These are phyloP conservation scores for Suillus lakei DNA, from an alignment of 768 basidiomycete genomes.

Conservation along the genomic window DNA sequence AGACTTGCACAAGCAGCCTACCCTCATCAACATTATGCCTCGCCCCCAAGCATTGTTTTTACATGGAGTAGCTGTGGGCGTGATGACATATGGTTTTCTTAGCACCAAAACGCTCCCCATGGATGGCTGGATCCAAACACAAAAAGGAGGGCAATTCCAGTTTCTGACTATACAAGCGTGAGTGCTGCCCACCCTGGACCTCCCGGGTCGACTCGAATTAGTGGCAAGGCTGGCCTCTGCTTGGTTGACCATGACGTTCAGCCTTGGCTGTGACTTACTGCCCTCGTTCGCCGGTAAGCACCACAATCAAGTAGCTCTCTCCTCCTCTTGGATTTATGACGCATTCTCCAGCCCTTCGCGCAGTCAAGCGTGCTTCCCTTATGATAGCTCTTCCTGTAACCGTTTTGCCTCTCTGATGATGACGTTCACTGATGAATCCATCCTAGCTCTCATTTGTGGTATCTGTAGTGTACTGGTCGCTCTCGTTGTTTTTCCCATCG, in stretches of 20 bases:
- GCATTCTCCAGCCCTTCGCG: constrained; percentile 24
- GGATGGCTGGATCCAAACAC: constrained; percentile 39
- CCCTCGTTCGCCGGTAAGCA: constrained; percentile 41
- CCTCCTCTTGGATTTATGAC: background rate
- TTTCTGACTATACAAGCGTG: constrained; percentile 84
- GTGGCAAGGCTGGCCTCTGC: constrained; percentile 41
- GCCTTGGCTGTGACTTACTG: constrained; percentile 45
- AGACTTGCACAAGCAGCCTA: background rate
- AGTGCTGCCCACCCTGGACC: constrained; percentile 16
- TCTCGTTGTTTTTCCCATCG: constrained; percentile 57
- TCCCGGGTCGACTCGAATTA: background rate
- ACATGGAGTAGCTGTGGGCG: constrained; percentile 34
- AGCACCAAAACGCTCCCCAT: constrained; percentile 19
- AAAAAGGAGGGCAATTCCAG: constrained; percentile 69
- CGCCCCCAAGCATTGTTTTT: constrained; percentile 24
- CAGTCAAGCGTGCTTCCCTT: constrained; percentile 60
- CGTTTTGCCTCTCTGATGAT: constrained; percentile 11
- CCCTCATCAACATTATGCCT: background rate
- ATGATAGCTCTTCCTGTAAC: constrained; percentile 70
- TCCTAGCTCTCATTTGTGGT: constrained; percentile 50
- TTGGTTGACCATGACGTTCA: constrained; percentile 46
- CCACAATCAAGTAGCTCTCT: background rate
- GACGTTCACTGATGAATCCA: background rate
- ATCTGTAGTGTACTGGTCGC: constrained; percentile 70
- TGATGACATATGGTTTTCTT: constrained; percentile 44